A percentile compares a stretch with the other conserved stretches of the same genome.
These are phyloP conservation scores for Artomyces pyxidatus DNA, from an alignment of 768 basidiomycete species.

Conservation along the genomic window DNA sequence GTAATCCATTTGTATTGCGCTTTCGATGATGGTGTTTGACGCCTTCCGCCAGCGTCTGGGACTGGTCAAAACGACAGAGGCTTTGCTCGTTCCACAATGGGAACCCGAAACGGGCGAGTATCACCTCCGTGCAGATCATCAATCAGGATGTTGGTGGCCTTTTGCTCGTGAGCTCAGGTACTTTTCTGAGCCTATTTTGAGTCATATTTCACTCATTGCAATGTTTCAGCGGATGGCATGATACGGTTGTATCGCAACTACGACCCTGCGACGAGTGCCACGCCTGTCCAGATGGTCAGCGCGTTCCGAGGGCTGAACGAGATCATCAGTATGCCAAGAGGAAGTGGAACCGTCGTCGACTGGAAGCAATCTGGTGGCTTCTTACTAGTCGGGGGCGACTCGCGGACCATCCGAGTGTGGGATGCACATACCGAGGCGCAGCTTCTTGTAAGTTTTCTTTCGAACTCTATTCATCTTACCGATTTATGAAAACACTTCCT, in stretches of 20 bases:
- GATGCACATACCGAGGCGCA: conserved; percentile 87
- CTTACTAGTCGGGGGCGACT: conserved; percentile 87
- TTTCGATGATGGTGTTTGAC: conserved; percentile 8
- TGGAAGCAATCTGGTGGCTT: conserved; percentile 90
- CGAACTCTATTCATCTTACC: neutral
- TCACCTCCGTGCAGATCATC: conserved; percentile 86
- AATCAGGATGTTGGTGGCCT: conserved; percentile 94
- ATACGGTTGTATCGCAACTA: conserved; percentile 92
- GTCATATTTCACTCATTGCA: neutral
- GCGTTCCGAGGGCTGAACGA: conserved; percentile 87
- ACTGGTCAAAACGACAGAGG: conserved; percentile 79
- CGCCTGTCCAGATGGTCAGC: conserved; percentile 84
- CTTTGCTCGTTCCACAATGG: conserved; percentile 86
- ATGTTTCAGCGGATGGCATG: conserved; percentile 71
- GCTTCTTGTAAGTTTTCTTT: conserved; percentile 44
- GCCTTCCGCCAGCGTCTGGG: conserved; percentile 64
- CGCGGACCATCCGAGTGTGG: conserved; percentile 85
- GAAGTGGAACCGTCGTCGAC: conserved; percentile 79
- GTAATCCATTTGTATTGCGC: conserved; percentile 32
- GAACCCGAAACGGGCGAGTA: conserved; percentile 70
- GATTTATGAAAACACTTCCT: conserved; percentile 1
- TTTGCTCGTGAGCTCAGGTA: conserved; percentile 80
- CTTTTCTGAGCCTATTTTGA: too few relatives aligned
- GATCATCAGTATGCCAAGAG: conserved; percentile 62
- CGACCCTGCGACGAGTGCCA: conserved; percentile 61